Base-by-base conservation (phyloP, 805 yeast species). In the Starmerella lactis-condensi region DNA sequence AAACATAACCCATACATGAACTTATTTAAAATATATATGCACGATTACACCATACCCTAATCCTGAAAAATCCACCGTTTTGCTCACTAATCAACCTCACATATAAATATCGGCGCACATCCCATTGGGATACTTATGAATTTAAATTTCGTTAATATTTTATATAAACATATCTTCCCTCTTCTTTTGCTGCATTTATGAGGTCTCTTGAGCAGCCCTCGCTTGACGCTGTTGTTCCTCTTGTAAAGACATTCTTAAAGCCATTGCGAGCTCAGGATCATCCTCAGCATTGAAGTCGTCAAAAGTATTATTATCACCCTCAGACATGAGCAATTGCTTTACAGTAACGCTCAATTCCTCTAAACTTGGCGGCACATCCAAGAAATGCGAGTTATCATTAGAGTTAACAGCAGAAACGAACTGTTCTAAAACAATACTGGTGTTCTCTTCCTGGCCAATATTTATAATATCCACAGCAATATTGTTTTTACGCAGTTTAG, bases 211-310 rank as follows among this genome's bases (percentile, higher is more conserved):
- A 4, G 34, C 32, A 5, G 22, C 34, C 11, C 34, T 29, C 42
- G 78, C 93, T 50, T 81, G 94, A 58, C 96, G 71, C 31, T 78
- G 74, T 46, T 75, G 77, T 52, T 85, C 96, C 50, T 89, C 98
- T 50, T 89, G 96, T 47, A 89, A 62, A 1, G 96, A 85, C 54
- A 89, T 62, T 51, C 96, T 72, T 47, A 89, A 67, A 1, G 96
- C 98, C 62, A 89, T 64, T 0, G 96, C 98, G 50, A 89, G 67
- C 56, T 89, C 98, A 20, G 96, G 96, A 47, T 89, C 98, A 71
- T 81, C 75, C 54, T 85, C 96, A 24, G 68, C 69, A 31, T 73
- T 75, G 47, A 74, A 64, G 30, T 60, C 65, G 22, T 46, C 46
- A 17, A 61, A 67, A n/a, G 51, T 60, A 11, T 49, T 57, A 23